A percentile compares a stretch with the other conserved stretches of the same genome.
Conservation (phyloP, 2,329 filamentous ascomycete species). For the Diplodia seriata region DNA sequence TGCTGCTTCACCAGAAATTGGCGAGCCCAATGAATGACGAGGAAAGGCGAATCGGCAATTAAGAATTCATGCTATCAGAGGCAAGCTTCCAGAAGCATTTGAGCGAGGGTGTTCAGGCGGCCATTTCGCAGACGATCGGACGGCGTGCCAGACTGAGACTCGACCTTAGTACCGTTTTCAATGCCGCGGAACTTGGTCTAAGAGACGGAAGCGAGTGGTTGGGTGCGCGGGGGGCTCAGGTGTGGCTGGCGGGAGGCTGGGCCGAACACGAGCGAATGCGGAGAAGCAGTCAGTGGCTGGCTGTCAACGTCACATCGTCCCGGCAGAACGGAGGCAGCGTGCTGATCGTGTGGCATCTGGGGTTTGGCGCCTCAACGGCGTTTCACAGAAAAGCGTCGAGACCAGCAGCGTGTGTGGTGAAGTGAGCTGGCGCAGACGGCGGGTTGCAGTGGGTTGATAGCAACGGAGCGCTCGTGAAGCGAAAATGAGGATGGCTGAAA, state of each 20-base stretch:
- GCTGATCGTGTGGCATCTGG: background rate
- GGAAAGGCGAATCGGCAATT: slow-evolving; percentile 7
- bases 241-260: slow-evolving; percentile 21
- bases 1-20: slow-evolving; percentile 14
- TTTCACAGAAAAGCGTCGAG: background rate
- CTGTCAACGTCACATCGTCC: background rate
- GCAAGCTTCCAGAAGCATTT: background rate
- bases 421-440: background rate
- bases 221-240: background rate
- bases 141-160: background rate
- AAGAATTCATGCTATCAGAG: background rate
- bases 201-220: background rate
- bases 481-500: slow-evolving; percentile 2
- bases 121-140: slow-evolving; percentile 19
- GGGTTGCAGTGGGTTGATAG: background rate
- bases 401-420: background rate
- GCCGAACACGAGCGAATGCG: slow-evolving; percentile 16
- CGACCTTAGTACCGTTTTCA: background rate
- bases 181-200: background rate
- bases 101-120: background rate
- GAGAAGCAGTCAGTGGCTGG: background rate
- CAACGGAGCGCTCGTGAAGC: background rate
- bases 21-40: background rate
- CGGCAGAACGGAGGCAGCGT: background rate
- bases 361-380: background rate